phyloP scores from a whole-genome alignment of 2,329 filamentous ascomycete genomes.

The Coniochaeta pulveracea region DNA sequence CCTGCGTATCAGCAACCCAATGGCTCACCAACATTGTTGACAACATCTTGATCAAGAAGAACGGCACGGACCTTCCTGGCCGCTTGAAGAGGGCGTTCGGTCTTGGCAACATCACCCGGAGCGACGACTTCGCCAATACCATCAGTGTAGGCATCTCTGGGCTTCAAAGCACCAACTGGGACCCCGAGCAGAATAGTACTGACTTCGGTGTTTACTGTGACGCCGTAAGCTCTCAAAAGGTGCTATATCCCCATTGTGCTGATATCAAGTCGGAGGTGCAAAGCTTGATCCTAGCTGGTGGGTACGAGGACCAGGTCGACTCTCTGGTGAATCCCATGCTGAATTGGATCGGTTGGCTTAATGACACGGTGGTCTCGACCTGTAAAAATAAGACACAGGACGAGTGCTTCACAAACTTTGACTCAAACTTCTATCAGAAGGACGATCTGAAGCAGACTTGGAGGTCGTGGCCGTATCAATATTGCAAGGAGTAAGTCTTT shows the following conservation, averaged over 20 bases:
- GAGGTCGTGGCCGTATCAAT: constrained; percentile 40
- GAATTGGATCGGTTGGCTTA: constrained; percentile 39
- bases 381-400: constrained; percentile 19
- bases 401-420: constrained; percentile 23
- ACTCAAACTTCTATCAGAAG: constrained; percentile 20
- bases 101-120: constrained; percentile 28
- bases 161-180: constrained; percentile 42
- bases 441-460: constrained; percentile 26
- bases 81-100: constrained; percentile 32
- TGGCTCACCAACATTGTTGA: constrained; percentile 40
- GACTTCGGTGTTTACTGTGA: constrained; percentile 35
- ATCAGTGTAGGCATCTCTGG: constrained; percentile 28
- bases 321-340: constrained; percentile 30
- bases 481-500: constrained; percentile 37
- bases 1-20: constrained; percentile 55
- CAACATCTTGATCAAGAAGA: constrained; percentile 32
- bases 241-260: constrained; percentile 30
- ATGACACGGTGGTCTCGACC: constrained; percentile 14
- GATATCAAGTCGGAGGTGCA: constrained; percentile 21
- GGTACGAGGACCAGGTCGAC: constrained; percentile 25
- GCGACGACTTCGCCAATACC: constrained; percentile 35
- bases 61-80: constrained; percentile 27
- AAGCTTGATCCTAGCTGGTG: constrained; percentile 27
- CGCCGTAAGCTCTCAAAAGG: constrained; percentile 26
- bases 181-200: constrained; percentile 29